phyloP scores from a whole-genome alignment of 129 eudicot species.

The Flaveria robusta region DNA sequence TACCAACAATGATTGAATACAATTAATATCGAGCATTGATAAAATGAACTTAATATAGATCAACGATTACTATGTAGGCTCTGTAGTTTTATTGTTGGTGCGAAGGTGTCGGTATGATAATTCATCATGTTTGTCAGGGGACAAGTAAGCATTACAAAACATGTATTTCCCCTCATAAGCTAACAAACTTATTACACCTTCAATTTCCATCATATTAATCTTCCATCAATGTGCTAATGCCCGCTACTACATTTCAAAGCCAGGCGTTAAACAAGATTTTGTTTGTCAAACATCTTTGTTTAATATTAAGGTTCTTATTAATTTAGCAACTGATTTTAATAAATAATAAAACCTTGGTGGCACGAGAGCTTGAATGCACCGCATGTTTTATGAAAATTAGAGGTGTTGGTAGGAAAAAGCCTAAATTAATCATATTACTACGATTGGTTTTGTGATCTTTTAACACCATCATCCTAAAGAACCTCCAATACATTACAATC shows the following conservation, averaged over 20 bases:
- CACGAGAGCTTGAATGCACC: not conserved
- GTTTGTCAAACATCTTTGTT: not conserved
- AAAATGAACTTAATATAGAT: not conserved
- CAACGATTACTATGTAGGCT: not conserved
- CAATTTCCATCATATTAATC: not conserved
- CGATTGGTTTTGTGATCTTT: no score
- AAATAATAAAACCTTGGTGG: not conserved
- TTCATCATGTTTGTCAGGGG: no score
- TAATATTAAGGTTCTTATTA: not conserved
- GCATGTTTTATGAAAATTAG: not conserved
- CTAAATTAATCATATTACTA: not conserved
- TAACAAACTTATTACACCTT: not conserved
- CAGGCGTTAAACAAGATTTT: not conserved
- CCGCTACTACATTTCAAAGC: not conserved
- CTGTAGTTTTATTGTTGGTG: not conserved
- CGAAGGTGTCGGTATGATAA: not conserved
- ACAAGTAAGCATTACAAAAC: not conserved
- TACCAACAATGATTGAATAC: not conserved
- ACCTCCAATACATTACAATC: no score
- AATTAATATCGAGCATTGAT: no score
- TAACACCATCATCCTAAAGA: no score
- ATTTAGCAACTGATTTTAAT: not conserved
- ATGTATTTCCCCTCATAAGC: not conserved
- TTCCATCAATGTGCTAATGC: not conserved
- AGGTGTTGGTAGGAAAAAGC: not conserved